Evolutionary conservation across 2,329 filamentous ascomycete genomes (phyloP), one percentile per base, ranked within the genome.

Genomic region (Aspergillus caelatus): DNA sequence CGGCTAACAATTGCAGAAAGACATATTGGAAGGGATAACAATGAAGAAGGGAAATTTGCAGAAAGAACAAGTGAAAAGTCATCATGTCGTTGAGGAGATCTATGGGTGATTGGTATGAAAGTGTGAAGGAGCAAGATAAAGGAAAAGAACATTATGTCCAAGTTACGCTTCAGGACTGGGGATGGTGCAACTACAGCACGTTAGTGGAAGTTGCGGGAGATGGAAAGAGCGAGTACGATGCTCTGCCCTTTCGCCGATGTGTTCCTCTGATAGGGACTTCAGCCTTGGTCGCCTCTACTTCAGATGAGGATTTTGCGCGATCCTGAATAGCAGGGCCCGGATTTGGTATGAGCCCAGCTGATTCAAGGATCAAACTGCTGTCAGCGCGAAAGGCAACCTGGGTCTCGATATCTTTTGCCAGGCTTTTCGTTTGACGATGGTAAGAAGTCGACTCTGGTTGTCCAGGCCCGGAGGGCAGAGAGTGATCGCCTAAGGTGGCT

Each of bases 171-270:
- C 16, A 36, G 43, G 52, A 63, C 64, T n/a, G 53, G 48, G 64
- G 50, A 65, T 57, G 60, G 58, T 62, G 63, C 34, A 62, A 11
- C 58, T 39, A 43, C 56, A 48, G 52, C 28, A 34, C 48, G 63
- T 55, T 66, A 54, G 58, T 60, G 45, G 71, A 58, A 32, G 60
- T 36, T 30, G 58, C 43, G 6, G 66, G 34, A 11, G 66, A 57
- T 14, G 69, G 69, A 61, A 68, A 72, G 66, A 69, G 75, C 46
- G 80, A 82, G 67, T 82, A 82, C 41, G 80, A 81, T n/a, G 79
- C 72, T 48, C 80, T 73, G 61, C 67, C 71, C 68, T 78, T 80
- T 61, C 72, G 74, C 52, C 76, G 70, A 65, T 70, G 69, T 3
- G 66, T 62, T 39, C 71, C 72, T 62, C 72, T 77, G 21, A 67